Base-by-base conservation (phyloP, 805 yeast genomes). In the Cephaloascus albidus region DNA sequence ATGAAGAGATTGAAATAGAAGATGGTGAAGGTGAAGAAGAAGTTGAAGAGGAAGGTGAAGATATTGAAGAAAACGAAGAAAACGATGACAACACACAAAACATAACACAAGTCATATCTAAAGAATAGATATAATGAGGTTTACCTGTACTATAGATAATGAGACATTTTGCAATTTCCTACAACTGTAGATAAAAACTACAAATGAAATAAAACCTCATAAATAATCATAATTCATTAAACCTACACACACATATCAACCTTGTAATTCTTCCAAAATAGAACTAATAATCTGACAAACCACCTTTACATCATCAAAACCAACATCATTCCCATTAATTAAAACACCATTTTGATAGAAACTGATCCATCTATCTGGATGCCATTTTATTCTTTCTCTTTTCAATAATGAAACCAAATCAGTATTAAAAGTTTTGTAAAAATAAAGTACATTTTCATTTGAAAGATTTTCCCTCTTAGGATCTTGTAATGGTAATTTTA, bases 1-100 rank as follows among this genome's bases (percentile, higher is more conserved):
- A 58, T 2, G 65, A 55, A 16, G 68, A 48, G 3, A 60, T 47
- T 8, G 68, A 50, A 18, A 61, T 50, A 4, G 58, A 38, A 4
- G 38, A 33, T 12, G 12, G 12, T 10, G 53, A 49, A 19, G 56
- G 48, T 27, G 57, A 44, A 35, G 58, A 51, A 27, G 38, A 45
- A 10, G 57, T 46, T 5, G 52, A 40, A 16, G 54, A 47, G 28
- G 48, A 40, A 35, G 45, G 40, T 20, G 44, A 32, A 30, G 48
- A 45, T 18, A 37, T 27, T n/a, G 45, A 43, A 4, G 45, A 36
- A 12, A 49, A 40, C 18, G 44, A 43, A 39, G 40, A 42, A 37
- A 40, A 41, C 6, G 27, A 42, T 38, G 45, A 36, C 40, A 31
- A 31, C 6, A n/a, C n/a, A n/a, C n/a, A n/a, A n/a, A n/a, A n/a